Base-by-base conservation (phyloP, 306 rosid species). In the Begonia peltatifolia region DNA sequence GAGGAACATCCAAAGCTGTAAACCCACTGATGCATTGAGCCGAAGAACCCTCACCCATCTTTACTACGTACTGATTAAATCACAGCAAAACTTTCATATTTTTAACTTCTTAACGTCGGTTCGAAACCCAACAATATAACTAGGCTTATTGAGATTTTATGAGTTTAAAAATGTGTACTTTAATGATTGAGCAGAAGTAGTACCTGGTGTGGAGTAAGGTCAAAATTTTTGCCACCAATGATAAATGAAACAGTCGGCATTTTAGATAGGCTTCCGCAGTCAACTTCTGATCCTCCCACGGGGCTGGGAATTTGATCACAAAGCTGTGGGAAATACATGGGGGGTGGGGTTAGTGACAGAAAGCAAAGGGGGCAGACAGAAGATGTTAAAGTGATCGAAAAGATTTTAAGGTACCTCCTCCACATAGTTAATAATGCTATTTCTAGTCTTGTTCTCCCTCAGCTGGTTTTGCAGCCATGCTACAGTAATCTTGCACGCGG, bases 21-120 rank as follows among this genome's bases (percentile, higher is more conserved):
- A 89, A 89, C 48, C 97, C 95, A 62, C 97, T 89, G 23, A 85
- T 80, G 82, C 97, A 89, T 74, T 84, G 94, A 25, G 82, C 77
- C 52, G 52, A 52, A 72, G 71, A 1, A 47, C 97, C 97, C 69
- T 85, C 76, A 0, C 83, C 90, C 38, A 82, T 77, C 80, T 85
- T 76, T 55, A 85, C 76, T 64, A 82, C 73, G 64, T 89, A 89
- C 97, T 89, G 87, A 59, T 72, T 46, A 74, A 58, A 65, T 47
- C 17, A 35, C 23, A 20, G 23, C 23, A 20, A 20, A 20, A 20
- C 23, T 20, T 20, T 20, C 4, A 20, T 20, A 3, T 20, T 2
- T 20, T 20, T 2, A 20, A 20, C 23, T 20, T 20, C 3, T 20
- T 2, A 20, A 20, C 18, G 1, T 17, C 18, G 18, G 18, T 17